Evolutionary conservation across 352 stramenopile genomes (phyloP), one percentile per base, ranked within the genome.

Genomic region (Vaucheria bursata): DNA sequence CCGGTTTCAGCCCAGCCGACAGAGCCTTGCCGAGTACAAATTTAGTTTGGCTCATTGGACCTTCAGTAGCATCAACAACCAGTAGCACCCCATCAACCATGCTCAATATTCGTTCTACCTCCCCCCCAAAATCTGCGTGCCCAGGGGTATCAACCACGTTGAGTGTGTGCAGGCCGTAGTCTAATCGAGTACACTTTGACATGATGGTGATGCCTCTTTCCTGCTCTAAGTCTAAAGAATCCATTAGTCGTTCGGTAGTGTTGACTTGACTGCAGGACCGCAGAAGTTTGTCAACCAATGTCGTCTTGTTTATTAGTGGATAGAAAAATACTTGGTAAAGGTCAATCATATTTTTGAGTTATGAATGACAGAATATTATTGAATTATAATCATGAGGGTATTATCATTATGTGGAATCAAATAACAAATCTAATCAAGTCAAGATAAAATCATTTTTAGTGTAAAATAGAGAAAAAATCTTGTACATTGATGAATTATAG

Each of bases 121-220:
- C 95, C 29, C 95, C 96, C 50, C 91, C 94, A 85, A 99, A 99
- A 82, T 99, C 96, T n/a, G 92, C 90, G 87, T 99, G 96, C 25
- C 96, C 96, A 0, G 95, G 95, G 18, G 94, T 98, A 89, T 98
- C 94, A 8, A 98, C 94, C 38, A 98, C 93, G 85, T 98, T 98
- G 76, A 98, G 90, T 68, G 95, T 88, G 80, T 96, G 85, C 38
- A 85, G 87, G 65, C 89, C 87, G 86, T 97, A 98, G 78, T 97
- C 87, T 70, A 98, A 88, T 35, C 94, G 89, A 59, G 95, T 98
- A 76, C 94, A 95, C 87, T 99, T 99, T 80, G 90, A 97, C 85
- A 97, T 97, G 85, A 99, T 99, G 18, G 96, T 99, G 82, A 99
- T 99, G 18, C 95, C 96, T 18, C 96, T 92, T 87, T 99, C 95